phyloP scores from a whole-genome alignment of 768 basidiomycete species.

The Termitomyces sp. region DNA sequence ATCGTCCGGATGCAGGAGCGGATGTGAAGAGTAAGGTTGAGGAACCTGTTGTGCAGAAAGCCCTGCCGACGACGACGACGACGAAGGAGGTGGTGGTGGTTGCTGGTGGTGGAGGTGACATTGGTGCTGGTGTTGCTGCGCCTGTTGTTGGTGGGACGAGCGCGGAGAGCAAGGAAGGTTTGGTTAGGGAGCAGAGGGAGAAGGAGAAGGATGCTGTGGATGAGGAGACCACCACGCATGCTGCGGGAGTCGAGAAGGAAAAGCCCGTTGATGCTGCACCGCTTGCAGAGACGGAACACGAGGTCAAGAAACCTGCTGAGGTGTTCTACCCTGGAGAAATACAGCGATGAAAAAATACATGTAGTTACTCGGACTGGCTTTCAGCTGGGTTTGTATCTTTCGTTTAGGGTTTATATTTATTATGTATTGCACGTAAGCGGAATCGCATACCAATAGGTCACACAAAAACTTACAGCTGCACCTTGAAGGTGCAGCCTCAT shows the following conservation, averaged over 20 bases:
- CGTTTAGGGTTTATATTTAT: not conserved
- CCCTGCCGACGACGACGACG: constrained; percentile 10
- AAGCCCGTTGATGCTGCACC: constrained; percentile 3
- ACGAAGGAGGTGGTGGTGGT: constrained; percentile 6
- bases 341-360: not conserved
- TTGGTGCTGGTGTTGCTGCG: constrained; percentile 5
- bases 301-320: constrained; percentile 12
- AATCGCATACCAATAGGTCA: no score
- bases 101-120: constrained; percentile 6
- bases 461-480: not conserved
- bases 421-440: not conserved
- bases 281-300: constrained; percentile 7
- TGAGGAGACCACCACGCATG: not conserved
- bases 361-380: not conserved
- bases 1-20: constrained; percentile 31
- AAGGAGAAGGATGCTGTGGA: not conserved
- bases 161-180: constrained; percentile 1
- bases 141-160: constrained; percentile 11
- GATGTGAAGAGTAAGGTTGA: constrained; percentile 33
- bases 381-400: not conserved
- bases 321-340: constrained; percentile 7
- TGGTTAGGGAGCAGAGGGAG: not conserved
- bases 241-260: not conserved
- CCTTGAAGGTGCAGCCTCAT: no score
- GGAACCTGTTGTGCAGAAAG: not conserved